Evolutionary conservation across 352 stramenopile species (phyloP).

Genomic region (Phytophthora pluvialis): DNA sequence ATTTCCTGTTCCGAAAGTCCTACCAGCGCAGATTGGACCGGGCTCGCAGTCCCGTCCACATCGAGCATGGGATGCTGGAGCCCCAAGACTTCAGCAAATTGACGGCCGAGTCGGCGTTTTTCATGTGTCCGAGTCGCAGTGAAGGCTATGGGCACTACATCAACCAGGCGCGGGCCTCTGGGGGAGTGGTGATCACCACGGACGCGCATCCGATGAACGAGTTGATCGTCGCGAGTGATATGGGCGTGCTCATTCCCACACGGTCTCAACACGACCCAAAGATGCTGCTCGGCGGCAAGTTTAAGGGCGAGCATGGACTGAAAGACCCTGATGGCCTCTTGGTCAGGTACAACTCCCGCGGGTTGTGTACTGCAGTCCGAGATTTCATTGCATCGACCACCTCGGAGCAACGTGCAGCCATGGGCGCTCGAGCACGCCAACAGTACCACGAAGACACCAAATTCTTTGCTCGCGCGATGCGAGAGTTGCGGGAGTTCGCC

Average conservation of each 20-base stretch:
- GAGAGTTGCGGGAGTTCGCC: slow-evolving; percentile 29
- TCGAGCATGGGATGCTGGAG: slow-evolving; percentile 33
- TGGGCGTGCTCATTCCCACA: slow-evolving; percentile 36
- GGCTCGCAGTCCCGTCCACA: slow-evolving; percentile 31
- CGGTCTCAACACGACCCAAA: slow-evolving; percentile 1
- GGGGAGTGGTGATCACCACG: slow-evolving; percentile 46
- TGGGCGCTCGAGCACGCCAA: slow-evolving; percentile 27
- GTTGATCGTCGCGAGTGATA: slow-evolving; percentile 42
- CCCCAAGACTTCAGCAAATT: slow-evolving; percentile 43
- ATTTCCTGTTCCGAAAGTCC: slow-evolving; percentile 14
- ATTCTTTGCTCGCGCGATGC: slow-evolving; percentile 46
- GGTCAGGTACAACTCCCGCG: slow-evolving; percentile 7
- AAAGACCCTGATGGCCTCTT: slow-evolving; percentile 17
- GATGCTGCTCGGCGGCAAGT: slow-evolving; percentile 33
- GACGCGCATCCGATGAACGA: slow-evolving; percentile 62
- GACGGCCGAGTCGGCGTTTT: slow-evolving; percentile 44
- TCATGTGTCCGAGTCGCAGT: slow-evolving; percentile 55
- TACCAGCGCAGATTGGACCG: slow-evolving; percentile 20
- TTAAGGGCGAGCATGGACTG: slow-evolving; percentile 22
- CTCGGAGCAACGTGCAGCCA: slow-evolving; percentile 23
- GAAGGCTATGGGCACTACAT: slow-evolving; percentile 72
- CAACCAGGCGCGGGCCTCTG: slow-evolving; percentile 51
- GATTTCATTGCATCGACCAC: slow-evolving; percentile 34
- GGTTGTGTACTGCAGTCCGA: slow-evolving; percentile 35
- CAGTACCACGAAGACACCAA: slow-evolving; percentile 50